Evolutionary conservation across 2,329 filamentous ascomycete genomes (phyloP), one percentile per base, ranked within the genome.

Genomic region (Aspergillus floridensis): DNA sequence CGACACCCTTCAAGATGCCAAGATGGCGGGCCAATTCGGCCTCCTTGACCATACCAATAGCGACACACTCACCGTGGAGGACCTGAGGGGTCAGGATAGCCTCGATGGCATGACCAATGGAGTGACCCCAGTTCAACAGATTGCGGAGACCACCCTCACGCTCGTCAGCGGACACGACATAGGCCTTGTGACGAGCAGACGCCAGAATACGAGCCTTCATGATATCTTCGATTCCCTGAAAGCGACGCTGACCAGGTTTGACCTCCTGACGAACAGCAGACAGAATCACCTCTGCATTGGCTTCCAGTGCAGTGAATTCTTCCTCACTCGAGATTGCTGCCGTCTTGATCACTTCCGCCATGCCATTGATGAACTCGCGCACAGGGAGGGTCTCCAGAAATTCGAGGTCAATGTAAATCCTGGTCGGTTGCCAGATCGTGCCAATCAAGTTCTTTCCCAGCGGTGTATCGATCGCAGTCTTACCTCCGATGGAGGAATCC

Each of bases 21-120:
- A 99, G 82, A 74, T 93, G 91, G 58, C 95, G 89, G 24, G 95
- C 91, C 57, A 99, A 81, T 75, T 98, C 95, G 11, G 93, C 95
- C 77, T 99, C 95, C 74, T 96, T 96, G 60, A 98, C 91, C 95
- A 99, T 99, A 26, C 95, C 95, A 67, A 99, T 96, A 22, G 95
- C 92, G 11, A 99, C 93, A 63, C 91, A 92, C 74, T 99, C 95
- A 61, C 95, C 95, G 71, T 99, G 95, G 6, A 99, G 85, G 41
- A 99, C 87, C 75, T 99, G 93, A 0, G 95, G 95, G 0, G 96
- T 96, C 47, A 98, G 82, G 49, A 99, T 92, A 29, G 95, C 95
- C 78, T 99, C 95, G 68, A 93, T 92, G 19, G 95, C 95, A 76
- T 99, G 95, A 14, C 95, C 95, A 66, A 99, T 98, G 1, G 95